Percentiles rank a stretch among this genome's conserved stretches.
Evolutionary conservation across 192 early-diverging fungal genomes (phyloP).

Genomic region (Obelidium mucronatum): DNA sequence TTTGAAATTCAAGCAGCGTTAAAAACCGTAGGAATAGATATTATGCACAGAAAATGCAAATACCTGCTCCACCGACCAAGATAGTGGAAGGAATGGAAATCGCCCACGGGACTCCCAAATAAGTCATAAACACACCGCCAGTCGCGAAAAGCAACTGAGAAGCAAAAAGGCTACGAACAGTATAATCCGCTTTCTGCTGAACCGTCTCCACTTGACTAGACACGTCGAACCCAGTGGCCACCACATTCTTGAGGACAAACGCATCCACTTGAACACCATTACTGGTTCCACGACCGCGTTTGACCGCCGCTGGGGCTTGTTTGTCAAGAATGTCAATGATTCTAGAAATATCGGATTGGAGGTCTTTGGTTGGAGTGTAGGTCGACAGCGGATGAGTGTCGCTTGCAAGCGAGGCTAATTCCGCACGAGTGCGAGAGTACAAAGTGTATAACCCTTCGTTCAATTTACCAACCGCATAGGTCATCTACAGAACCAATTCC

Average conservation of each 20-base stretch:
- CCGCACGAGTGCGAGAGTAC: constrained; percentile 35
- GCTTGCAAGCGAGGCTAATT: constrained; percentile 23
- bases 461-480: constrained; percentile 48
- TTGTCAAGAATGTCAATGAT: constrained; percentile 42
- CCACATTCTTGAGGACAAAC: constrained; percentile 43
- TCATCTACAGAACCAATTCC: constrained; percentile 38
- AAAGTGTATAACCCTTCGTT: constrained; percentile 49
- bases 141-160: constrained; percentile 41
- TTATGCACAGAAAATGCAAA: background rate
- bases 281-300: background rate
- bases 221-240: constrained; percentile 45
- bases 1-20: background rate
- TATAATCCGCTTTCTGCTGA: constrained; percentile 38
- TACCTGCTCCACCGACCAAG: constrained; percentile 32
- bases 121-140: constrained; percentile 37
- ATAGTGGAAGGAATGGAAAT: constrained; percentile 43
- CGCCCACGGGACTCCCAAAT: constrained; percentile 49
- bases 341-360: constrained; percentile 39
- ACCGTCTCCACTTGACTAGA: constrained; percentile 38
- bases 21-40: background rate
- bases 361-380: constrained; percentile 18
- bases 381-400: constrained; percentile 25
- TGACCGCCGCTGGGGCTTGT: constrained; percentile 25
- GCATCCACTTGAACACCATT: constrained; percentile 41
- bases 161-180: constrained; percentile 40